phyloP scores from a whole-genome alignment of 2,329 filamentous ascomycete species.

The Penicillium sp. region DNA sequence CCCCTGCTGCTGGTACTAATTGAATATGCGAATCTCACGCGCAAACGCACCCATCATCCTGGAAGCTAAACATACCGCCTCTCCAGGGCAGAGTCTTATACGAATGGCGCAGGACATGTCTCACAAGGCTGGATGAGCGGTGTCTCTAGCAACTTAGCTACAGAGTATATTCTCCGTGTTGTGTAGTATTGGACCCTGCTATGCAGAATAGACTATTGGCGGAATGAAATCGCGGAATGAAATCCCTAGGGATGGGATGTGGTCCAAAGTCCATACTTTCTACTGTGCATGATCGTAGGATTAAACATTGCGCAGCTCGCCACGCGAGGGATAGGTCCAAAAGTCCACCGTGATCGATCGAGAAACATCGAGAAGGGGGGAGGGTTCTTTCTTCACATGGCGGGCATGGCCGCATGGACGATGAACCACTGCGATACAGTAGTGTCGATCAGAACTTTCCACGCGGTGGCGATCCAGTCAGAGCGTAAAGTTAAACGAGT shows the following conservation, averaged over 20 bases:
- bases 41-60: background rate
- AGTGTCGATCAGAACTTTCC: background rate
- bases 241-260: background rate
- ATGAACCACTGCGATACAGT: background rate
- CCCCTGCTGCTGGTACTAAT: background rate
- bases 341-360: background rate
- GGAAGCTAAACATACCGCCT: background rate
- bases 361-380: background rate
- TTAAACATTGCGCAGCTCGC: background rate
- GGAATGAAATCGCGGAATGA: background rate
- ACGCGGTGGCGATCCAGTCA: background rate
- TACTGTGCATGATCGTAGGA: background rate
- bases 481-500: background rate
- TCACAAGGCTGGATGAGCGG: background rate
- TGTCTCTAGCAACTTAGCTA: background rate
- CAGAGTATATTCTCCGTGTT: background rate
- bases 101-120: background rate
- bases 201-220: background rate
- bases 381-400: background rate
- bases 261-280: background rate
- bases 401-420: background rate
- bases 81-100: background rate
- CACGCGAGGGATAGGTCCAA: background rate
- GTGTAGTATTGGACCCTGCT: background rate
- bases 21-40: background rate